Conservation (phyloP, 2,329 filamentous ascomycete species). For the Penicillium digitatum region DNA sequence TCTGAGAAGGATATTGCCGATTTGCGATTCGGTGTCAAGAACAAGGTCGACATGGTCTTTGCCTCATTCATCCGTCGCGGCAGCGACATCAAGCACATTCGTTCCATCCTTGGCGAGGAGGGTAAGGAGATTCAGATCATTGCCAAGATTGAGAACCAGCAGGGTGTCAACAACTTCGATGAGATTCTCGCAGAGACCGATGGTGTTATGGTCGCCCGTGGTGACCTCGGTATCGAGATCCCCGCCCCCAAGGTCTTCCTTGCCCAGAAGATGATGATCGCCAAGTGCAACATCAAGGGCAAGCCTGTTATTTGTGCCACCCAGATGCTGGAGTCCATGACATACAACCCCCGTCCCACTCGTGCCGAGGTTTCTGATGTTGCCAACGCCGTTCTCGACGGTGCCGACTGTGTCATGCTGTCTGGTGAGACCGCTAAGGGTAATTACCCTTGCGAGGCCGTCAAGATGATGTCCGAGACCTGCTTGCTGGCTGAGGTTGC, state of each 20-base stretch:
- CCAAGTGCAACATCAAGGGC: slow-evolving; percentile 98
- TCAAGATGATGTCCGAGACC: slow-evolving; percentile 97
- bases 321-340: slow-evolving; percentile 99
- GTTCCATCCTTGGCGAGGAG: slow-evolving; percentile 81
- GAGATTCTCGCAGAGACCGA: slow-evolving; percentile 95
- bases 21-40: slow-evolving; percentile 93
- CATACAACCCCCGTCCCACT: slow-evolving; percentile 97
- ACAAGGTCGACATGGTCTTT: slow-evolving; percentile 98
- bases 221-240: slow-evolving; percentile 97
- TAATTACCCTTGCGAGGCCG: slow-evolving; percentile 84
- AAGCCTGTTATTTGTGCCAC: slow-evolving; percentile 99
- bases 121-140: slow-evolving; percentile 99
- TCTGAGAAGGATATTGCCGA: slow-evolving; percentile 98
- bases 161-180: slow-evolving; percentile 99
- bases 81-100: slow-evolving; percentile 89
- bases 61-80: slow-evolving; percentile 96
- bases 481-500: slow-evolving; percentile 95
- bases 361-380: slow-evolving; percentile 98
- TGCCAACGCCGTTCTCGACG: slow-evolving; percentile 95
- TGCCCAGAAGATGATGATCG: slow-evolving; percentile 99
- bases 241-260: slow-evolving; percentile 97
- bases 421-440: slow-evolving; percentile 99
- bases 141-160: slow-evolving; percentile 99
- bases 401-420: slow-evolving; percentile 99
- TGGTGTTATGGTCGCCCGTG: slow-evolving; percentile 99